Percentiles rank a stretch among this genome's conserved stretches.
Conservation (phyloP, 106 monocot genomes). For the Dioscorea zingiberensis region DNA sequence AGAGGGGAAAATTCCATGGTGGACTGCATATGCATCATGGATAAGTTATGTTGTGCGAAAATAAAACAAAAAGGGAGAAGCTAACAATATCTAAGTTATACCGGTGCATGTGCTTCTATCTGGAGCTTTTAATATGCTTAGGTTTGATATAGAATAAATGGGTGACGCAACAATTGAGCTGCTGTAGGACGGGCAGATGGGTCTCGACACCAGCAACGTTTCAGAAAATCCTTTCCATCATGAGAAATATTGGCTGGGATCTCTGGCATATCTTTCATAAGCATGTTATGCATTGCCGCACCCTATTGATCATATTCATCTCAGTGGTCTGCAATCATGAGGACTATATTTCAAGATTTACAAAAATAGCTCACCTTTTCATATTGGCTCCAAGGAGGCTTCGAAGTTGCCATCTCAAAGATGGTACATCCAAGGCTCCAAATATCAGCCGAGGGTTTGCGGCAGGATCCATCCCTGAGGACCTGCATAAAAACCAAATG, state of each 20-base stretch:
- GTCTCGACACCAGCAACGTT: constrained; percentile 75
- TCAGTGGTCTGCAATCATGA: too few species aligned
- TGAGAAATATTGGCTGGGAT: constrained; percentile 79
- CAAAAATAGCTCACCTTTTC: constrained; percentile 55
- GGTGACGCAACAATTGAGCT: constrained; percentile 63
- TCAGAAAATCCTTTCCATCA: constrained; percentile 72
- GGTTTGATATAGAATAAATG: constrained; percentile 69
- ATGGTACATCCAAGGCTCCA: constrained; percentile 99
- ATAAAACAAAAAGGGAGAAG: neutral
- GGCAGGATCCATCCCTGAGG: constrained; percentile 76
- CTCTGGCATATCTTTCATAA: constrained; percentile 91
- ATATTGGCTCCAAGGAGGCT: constrained; percentile 88
- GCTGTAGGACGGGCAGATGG: constrained; percentile 75
- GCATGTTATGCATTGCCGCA: constrained; percentile 97
- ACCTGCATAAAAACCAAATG: constrained; percentile 40
- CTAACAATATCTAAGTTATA: too few species aligned
- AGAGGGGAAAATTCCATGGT: constrained; percentile 34
- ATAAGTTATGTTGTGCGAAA: neutral
- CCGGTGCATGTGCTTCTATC: too few species aligned
- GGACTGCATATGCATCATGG: constrained; percentile 20
- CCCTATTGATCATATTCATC: constrained; percentile 30
- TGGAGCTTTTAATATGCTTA: neutral
- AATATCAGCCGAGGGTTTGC: constrained; percentile 83
- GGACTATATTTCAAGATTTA: neutral
- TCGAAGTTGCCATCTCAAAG: constrained; percentile 92